Evolutionary conservation across 257 asterid species (phyloP), one percentile per base, ranked within the genome.

Genomic region (Rauvolfia tetraphylla): DNA sequence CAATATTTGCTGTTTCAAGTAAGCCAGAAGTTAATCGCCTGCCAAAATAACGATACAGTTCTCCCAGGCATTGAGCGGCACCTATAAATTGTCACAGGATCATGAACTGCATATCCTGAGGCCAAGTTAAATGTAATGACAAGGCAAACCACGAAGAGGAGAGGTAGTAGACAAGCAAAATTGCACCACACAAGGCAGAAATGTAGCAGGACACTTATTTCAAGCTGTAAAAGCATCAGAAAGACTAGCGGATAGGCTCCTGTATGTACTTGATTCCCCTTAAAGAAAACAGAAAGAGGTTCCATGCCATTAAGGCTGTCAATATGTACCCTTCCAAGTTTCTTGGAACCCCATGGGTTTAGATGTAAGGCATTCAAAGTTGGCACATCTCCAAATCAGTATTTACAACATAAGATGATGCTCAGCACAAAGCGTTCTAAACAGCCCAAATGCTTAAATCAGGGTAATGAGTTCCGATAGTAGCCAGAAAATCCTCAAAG

Each of bases 11-110:
- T n/a, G 99, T 95, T 84, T 93, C 97, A 79, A 89, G 90, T 72
- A 95, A 77, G 58, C 99, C 99, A 71, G 98, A 93, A 73, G 93
- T 77, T 81, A 95, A 93, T 75, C 87, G 82, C 84, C 96, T 85
- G 78, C 99, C 97, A 81, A 95, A 95, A 84, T 80, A 83, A 73
- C 81, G 87, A 81, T 93, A 95, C 81, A 93, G 82, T 86, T 93
- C 98, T 74, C 97, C 99, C 86, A 95, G 88, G 84, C 97, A 95
- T 83, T 91, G 96, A 23, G 96, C 88, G 85, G 92, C 99, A 83
- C 98, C 99, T 95, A 66, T 57, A 79, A 57, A 56, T 71, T 66
- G 44, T 31, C 79, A 76, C 48, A 65, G 27, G 77, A 61, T 67
- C 41, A 76, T 69, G 74, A 77, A 56, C 51, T 58, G 33, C 12